These are phyloP conservation scores for Saccharomycopsis sp. DNA, from an alignment of 805 yeast genomes.

Conservation along the genomic window DNA sequence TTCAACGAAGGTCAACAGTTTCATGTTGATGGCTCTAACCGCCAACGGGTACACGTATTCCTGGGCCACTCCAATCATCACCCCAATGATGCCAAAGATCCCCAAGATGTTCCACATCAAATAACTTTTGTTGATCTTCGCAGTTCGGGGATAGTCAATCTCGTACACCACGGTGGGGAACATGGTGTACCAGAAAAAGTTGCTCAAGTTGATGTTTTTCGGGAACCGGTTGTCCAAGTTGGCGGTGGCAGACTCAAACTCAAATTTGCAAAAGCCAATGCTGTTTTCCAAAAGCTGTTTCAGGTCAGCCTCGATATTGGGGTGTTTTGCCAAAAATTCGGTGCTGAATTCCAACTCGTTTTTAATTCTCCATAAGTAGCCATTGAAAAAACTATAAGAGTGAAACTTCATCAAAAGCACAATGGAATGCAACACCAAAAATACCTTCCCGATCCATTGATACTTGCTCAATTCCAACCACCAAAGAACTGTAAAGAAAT, in stretches of 20 bases:
- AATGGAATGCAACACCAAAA: conserved; percentile 70
- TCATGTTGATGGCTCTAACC: conserved; percentile 44
- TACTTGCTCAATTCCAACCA: conserved; percentile 47
- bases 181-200: conserved; percentile 75
- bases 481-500: conserved; percentile 43
- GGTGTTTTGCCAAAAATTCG: conserved; percentile 34
- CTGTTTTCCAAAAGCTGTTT: conserved; percentile 36
- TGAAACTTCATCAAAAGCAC: conserved; percentile 94
- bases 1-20: conserved; percentile 38
- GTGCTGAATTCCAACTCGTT: conserved; percentile 44
- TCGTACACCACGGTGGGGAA: conserved; percentile 85
- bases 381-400: conserved; percentile 86
- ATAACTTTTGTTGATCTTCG: conserved; percentile 57
- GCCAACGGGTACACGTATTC: conserved; percentile 67
- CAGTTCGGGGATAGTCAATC: conserved; percentile 71
- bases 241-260: conserved; percentile 42
- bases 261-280: conserved; percentile 62
- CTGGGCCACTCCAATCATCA: conserved; percentile 78
- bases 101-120: conserved; percentile 65
- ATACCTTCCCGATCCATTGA: conserved; percentile 90
- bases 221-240: conserved; percentile 48
- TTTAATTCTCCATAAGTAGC: conserved; percentile 66
- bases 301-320: conserved; percentile 24
- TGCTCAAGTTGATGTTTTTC: conserved; percentile 47
- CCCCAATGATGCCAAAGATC: conserved; percentile 73